phyloP scores from a whole-genome alignment of 2,329 filamentous ascomycete genomes.

The Phaeosphaeria sp. region DNA sequence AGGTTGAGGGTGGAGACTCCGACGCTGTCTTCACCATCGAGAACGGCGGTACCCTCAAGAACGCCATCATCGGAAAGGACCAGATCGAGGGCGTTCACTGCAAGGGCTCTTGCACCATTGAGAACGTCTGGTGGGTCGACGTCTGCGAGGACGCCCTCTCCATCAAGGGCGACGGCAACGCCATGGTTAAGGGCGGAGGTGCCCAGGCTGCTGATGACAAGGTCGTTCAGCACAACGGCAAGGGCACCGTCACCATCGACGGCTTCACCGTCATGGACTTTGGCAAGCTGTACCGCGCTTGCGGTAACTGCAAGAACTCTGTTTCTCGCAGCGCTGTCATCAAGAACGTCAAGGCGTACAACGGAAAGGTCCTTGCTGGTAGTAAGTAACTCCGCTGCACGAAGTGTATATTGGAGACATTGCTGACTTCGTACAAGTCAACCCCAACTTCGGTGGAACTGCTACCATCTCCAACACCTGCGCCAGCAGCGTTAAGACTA shows the following conservation, averaged over 20 bases:
- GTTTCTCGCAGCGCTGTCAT: conserved; percentile 54
- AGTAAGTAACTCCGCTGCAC: too few species aligned
- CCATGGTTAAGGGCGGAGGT: conserved; percentile 51
- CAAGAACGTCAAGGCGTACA: conserved; percentile 53
- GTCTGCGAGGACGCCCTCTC: conserved; percentile 52
- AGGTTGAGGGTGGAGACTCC: conserved; percentile 53
- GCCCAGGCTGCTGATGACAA: conserved; percentile 50
- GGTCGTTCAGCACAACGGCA: conserved; percentile 53
- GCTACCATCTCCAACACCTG: conserved; percentile 52
- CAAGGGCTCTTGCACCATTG: conserved; percentile 56
- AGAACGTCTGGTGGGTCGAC: conserved; percentile 55
- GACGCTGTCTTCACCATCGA: conserved; percentile 63
- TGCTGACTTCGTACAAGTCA: too few species aligned
- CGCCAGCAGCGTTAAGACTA: conserved; percentile 36
- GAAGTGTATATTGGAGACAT: too few species aligned
- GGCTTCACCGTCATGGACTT: conserved; percentile 47
- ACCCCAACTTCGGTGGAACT: conserved; percentile 41
- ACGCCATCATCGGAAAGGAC: conserved; percentile 62
- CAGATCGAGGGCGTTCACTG: conserved; percentile 49
- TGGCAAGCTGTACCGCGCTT: conserved; percentile 56
- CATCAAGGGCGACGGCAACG: conserved; percentile 47
- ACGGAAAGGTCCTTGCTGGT: conserved; percentile 54
- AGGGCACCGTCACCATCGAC: conserved; percentile 49
- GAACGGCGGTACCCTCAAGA: conserved; percentile 60
- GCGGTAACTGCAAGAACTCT: conserved; percentile 58